A percentile compares a stretch with the other conserved stretches of the same genome.
These are phyloP conservation scores for Ceratocystis papillata DNA, from an alignment of 2,329 filamentous ascomycete species.

Conservation along the genomic window DNA sequence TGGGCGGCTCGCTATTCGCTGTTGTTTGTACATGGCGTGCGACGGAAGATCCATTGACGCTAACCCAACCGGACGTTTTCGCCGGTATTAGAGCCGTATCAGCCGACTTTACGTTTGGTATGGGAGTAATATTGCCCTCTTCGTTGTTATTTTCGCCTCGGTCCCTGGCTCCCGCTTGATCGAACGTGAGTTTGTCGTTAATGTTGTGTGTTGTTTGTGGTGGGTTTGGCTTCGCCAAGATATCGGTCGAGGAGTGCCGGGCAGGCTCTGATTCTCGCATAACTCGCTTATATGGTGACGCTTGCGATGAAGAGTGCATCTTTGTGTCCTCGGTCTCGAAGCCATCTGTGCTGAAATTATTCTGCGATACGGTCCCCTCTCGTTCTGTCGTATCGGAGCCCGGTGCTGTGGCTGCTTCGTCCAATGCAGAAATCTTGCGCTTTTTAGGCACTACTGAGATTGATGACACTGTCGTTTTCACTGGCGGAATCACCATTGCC, in stretches of 20 bases:
- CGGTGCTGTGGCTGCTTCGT: background rate
- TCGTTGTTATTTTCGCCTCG: background rate
- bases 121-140: background rate
- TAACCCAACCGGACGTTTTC: background rate
- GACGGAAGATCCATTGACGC: constrained; percentile 8
- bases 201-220: background rate
- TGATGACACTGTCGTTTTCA: background rate
- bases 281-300: background rate
- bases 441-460: constrained; percentile 7
- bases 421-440: background rate
- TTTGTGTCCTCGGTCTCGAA: background rate
- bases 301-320: background rate
- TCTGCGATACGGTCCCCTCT: background rate
- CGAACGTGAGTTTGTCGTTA: background rate
- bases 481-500: background rate
- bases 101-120: background rate
- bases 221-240: background rate
- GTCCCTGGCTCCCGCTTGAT: background rate
- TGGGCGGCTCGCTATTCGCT: background rate
- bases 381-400: background rate
- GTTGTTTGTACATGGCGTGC: background rate
- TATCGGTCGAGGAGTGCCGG: background rate
- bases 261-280: background rate
- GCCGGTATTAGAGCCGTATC: background rate
- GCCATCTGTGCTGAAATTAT: background rate